These are phyloP conservation scores for Citrus reticulata DNA, from an alignment of 345 rosid species.

Conservation along the genomic window DNA sequence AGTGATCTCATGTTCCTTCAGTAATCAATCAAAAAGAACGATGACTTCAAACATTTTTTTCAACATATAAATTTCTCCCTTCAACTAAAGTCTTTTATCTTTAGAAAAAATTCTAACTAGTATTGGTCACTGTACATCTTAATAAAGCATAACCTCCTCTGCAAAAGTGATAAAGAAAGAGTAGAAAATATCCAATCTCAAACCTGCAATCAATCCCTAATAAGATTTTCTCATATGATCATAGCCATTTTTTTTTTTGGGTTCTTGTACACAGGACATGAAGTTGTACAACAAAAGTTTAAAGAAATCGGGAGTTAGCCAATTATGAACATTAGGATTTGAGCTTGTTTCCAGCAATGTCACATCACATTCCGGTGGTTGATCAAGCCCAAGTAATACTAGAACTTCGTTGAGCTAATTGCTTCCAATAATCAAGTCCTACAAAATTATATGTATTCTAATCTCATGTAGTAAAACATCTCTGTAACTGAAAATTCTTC, in stretches of 20 bases:
- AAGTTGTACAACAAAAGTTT: too few relatives aligned
- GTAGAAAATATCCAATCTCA: background rate
- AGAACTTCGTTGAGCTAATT: background rate
- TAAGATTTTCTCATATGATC: background rate
- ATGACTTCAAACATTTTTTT: background rate
- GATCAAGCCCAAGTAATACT: background rate
- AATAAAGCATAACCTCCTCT: background rate
- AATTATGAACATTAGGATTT: background rate
- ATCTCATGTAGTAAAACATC: background rate
- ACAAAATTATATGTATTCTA: background rate
- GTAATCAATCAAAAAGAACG: too few relatives aligned
- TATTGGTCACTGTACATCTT: background rate
- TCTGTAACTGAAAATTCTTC: background rate
- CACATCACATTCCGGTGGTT: background rate
- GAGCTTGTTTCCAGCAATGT: background rate
- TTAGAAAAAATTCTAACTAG: background rate
- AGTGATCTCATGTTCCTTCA: too few relatives aligned
- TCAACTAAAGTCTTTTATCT: background rate
- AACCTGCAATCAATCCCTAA: background rate
- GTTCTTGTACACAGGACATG: too few relatives aligned
- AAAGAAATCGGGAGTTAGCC: background rate
- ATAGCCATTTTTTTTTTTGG: too few relatives aligned
- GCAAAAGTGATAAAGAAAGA: background rate
- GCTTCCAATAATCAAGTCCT: background rate
- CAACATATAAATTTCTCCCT: background rate